phyloP scores from a whole-genome alignment of 805 yeast genomes.

The Metschnikowia baotianmanensis region DNA sequence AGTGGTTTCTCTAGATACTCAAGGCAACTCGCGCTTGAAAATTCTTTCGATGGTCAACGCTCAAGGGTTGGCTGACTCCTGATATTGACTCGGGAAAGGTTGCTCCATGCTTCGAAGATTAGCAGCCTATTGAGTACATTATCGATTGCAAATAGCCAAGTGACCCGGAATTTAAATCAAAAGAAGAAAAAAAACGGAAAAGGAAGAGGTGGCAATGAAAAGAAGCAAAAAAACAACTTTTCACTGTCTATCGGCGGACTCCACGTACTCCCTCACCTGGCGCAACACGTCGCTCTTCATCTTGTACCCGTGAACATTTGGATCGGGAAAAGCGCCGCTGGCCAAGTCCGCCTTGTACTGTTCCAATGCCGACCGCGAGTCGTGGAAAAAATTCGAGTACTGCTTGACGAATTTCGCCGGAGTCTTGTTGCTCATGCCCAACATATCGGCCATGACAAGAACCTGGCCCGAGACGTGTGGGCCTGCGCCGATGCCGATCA shows the following conservation, averaged over 20 bases:
- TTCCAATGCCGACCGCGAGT: slow-evolving; percentile 50
- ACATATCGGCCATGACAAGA: slow-evolving; percentile 77
- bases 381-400: slow-evolving; percentile 52
- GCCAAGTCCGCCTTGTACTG: slow-evolving; percentile 62
- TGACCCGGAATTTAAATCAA: too few relatives aligned
- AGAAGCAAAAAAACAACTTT: neutral
- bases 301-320: slow-evolving; percentile 59
- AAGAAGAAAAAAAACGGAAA: too few relatives aligned
- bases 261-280: slow-evolving; percentile 20
- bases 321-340: slow-evolving; percentile 54
- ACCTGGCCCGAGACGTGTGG: slow-evolving; percentile 83
- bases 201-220: too few relatives aligned
- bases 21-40: too few relatives aligned
- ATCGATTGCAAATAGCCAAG: too few relatives aligned
- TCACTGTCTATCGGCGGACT: neutral
- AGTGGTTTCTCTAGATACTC: too few relatives aligned
- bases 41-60: too few relatives aligned
- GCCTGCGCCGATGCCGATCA: slow-evolving; percentile 97
- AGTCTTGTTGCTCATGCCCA: slow-evolving; percentile 61
- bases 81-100: too few relatives aligned
- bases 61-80: too few relatives aligned
- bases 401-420: slow-evolving; percentile 70
- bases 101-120: too few relatives aligned
- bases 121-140: too few relatives aligned
- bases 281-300: slow-evolving; percentile 61